phyloP scores from a whole-genome alignment of 352 stramenopile genomes.

The Phytophthora nicotianae region DNA sequence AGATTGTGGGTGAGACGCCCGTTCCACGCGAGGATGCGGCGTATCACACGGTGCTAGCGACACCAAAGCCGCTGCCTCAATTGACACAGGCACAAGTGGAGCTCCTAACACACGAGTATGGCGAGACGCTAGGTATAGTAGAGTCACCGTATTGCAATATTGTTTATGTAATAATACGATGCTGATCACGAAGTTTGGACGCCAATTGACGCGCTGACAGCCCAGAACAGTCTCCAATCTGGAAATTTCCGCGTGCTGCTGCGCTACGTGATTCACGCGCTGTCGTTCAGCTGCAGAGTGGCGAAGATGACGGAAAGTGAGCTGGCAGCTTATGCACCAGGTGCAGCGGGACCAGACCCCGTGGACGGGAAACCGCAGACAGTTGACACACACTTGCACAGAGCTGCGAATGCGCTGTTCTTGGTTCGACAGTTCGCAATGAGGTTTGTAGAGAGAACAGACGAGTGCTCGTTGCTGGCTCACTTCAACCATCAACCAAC shows the following conservation, averaged over 20 bases:
- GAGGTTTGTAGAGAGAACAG: slow-evolving; percentile 73
- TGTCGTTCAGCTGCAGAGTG: slow-evolving; percentile 62
- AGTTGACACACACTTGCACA: slow-evolving; percentile 49
- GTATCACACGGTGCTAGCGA: slow-evolving; percentile 54
- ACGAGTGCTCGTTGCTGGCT: slow-evolving; percentile 61
- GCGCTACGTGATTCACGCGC: slow-evolving; percentile 55
- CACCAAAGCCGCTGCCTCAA: slow-evolving; percentile 47
- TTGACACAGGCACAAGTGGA: slow-evolving; percentile 67
- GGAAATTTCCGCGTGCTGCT: slow-evolving; percentile 83
- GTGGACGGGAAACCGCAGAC: slow-evolving; percentile 43
- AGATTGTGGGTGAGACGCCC: slow-evolving; percentile 61
- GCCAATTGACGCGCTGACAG: slow-evolving; percentile 29
- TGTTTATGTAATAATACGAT: slow-evolving; percentile 1
- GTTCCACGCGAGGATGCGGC: slow-evolving; percentile 56
- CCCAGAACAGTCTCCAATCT: slow-evolving; percentile 65
- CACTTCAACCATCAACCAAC: slow-evolving; percentile 61
- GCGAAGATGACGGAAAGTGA: slow-evolving; percentile 63
- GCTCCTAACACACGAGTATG: slow-evolving; percentile 66
- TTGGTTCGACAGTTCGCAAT: slow-evolving; percentile 77
- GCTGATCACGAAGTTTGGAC: slow-evolving; percentile 8
- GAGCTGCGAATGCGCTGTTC: slow-evolving; percentile 75
- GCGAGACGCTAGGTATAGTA: slow-evolving; percentile 47
- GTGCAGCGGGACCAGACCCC: slow-evolving; percentile 5
- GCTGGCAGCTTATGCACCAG: slow-evolving; percentile 41
- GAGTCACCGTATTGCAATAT: slow-evolving; percentile 1